Evolutionary conservation across 192 early-diverging fungal species (phyloP).

Genomic region (Dimargaris xerosporica): DNA sequence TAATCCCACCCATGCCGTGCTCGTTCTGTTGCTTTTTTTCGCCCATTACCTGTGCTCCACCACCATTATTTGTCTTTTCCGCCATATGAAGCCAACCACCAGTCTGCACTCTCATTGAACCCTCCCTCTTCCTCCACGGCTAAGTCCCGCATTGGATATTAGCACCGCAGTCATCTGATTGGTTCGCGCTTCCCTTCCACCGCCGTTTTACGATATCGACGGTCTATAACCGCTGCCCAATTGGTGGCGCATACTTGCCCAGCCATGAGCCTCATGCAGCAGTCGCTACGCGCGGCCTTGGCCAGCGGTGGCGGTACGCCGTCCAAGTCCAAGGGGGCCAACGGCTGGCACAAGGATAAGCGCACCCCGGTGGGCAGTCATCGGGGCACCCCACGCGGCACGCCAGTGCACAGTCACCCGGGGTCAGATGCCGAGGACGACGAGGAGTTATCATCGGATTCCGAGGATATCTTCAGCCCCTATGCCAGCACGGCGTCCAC

Average conservation of each 20-base stretch:
- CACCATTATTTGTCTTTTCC: not conserved
- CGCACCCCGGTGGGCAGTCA: not conserved
- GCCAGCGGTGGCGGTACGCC: not conserved
- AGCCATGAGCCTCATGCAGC: conserved; percentile 6
- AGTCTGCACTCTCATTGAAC: too few relatives aligned
- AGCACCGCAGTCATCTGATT: too few relatives aligned
- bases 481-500: not conserved
- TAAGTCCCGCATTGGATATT: too few relatives aligned
- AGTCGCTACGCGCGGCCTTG: conserved; percentile 7
- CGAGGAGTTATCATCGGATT: not conserved
- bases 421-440: conserved; percentile 5
- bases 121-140: too few relatives aligned
- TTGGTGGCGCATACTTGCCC: not conserved
- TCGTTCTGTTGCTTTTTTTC: not conserved
- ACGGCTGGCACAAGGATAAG: not conserved
- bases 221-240: too few relatives aligned
- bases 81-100: not conserved
- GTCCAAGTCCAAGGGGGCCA: not conserved
- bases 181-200: too few relatives aligned
- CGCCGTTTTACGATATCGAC: too few relatives aligned
- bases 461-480: not conserved
- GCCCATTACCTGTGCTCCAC: not conserved
- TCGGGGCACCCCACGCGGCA: not conserved
- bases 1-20: not conserved
- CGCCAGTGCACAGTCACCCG: conserved; percentile 1